Conservation (phyloP, 108 stramenopile species). For the Nitzschia inconspicua region DNA sequence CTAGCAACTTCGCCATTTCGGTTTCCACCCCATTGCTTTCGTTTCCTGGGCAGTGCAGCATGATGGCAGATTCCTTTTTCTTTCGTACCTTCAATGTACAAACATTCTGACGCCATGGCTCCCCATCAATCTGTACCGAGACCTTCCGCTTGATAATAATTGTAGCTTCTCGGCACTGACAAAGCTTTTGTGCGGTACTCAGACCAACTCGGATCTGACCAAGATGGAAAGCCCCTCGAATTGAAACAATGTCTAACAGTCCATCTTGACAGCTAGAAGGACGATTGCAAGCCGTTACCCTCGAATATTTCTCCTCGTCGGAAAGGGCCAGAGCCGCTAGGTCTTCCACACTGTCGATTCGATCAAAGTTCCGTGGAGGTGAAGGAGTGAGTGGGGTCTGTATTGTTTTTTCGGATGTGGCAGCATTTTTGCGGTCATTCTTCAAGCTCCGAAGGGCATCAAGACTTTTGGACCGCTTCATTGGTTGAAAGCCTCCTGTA, state of each 20-base stretch:
- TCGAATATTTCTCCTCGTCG: conserved; percentile 43
- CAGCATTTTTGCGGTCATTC: too few relatives aligned
- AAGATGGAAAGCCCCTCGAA: conserved; percentile 81
- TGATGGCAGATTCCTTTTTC: conserved; percentile 61
- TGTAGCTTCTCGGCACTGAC: conserved; percentile 73
- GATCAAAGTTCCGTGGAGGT: too few relatives aligned
- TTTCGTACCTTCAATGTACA: conserved; percentile 54
- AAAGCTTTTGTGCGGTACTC: conserved; percentile 65
- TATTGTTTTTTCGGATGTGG: not conserved
- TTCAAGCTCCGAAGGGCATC: not conserved
- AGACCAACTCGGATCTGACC: conserved; percentile 89
- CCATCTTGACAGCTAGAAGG: conserved; percentile 87
- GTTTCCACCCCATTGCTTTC: conserved; percentile 76
- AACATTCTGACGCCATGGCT: conserved; percentile 77
- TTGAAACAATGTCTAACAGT: conserved; percentile 77
- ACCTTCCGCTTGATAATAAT: conserved; percentile 71
- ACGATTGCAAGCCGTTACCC: conserved; percentile 60
- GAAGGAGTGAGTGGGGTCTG: not conserved
- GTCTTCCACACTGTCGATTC: conserved; percentile 60
- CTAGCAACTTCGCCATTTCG: conserved; percentile 71
- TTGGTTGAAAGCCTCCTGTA: not conserved
- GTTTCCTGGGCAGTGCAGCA: conserved; percentile 70
- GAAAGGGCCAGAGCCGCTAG: conserved; percentile 19
- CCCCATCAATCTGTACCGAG: conserved; percentile 87
- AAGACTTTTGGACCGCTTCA: conserved; percentile 22